Base-by-base conservation (phyloP, 1,284 basidiomycete species). In the Cronartium ribicola region DNA sequence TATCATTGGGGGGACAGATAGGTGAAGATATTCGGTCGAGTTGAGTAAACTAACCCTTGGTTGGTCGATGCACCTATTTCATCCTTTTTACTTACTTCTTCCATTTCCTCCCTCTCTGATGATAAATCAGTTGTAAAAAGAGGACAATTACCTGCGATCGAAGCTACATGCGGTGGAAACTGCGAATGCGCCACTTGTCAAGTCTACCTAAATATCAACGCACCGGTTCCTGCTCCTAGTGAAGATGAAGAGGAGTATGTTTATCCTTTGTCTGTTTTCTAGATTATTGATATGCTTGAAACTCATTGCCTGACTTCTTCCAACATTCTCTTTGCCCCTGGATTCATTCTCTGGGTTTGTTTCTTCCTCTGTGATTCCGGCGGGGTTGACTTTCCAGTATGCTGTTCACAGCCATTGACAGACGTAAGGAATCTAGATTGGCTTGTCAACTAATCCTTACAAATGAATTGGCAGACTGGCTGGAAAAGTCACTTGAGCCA, bases 141-240 rank as follows among this genome's bases (percentile, higher is more conserved):
- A 11, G 62, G 75, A 61, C 59, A 74, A 29, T 44, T 77, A 14
- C 77, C 77, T 5, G 60, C 65, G 22, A 78, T 78, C 17, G 78
- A 78, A 66, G 78, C 78, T 10, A 78, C 78, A 4, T 78, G 78
- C 39, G 78, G 75, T 41, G 78, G 78, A 10, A 66, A 76, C 39
- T 76, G 75, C 37, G 78, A 78, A 60, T 78, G 76, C 41, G 68
- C 73, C 7, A 75, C 62, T 37, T 46, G 62, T 64, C 62, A 64
- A 20, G 11, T 43, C 44, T 64, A 29, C 4, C 22, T 64, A 8
- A 17, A 55, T 55, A 5, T n/a, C 17, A 55, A 17, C 22, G 48
- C 48, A 55, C 48, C 48, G 6, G 22, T 55, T 55, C 48, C 48
- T 5, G n/a, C 48, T 55, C 48, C 48, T n/a, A 55, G 5, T 44